Evolutionary conservation across 2,329 filamentous ascomycete genomes (phyloP), one percentile per base, ranked within the genome.

Genomic region (Clonostachys solani): DNA sequence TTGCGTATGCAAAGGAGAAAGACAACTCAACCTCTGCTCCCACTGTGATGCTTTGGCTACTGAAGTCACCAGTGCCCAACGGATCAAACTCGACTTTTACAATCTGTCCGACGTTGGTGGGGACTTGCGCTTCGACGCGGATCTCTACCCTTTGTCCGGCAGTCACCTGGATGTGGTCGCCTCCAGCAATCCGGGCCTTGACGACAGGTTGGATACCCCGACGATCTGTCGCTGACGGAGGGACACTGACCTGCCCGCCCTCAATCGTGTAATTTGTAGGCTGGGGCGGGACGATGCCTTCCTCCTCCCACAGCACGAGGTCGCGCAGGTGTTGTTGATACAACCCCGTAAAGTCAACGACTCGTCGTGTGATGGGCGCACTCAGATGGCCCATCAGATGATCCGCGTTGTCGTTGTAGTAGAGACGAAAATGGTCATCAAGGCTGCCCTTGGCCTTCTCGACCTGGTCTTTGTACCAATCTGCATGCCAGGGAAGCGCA

Each of bases 401-500:
- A 5, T 58, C 49, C 4, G 50, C 48, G 8, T 57, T 51, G 12
- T 57, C 55, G 19, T 33, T 49, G 47, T 48, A 59, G 40, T 52
- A 54, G 1, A 59, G 44, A 12, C 56, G 53, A 33, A 52, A 56
- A 42, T n/a, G n/a, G n/a, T 54, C 49, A 5, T 48, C 48, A 16
- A 53, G 47, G 6, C 43, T 41, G 5, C 54, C 54, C 5, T 53
- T 41, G 0, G 44, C 46, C 12, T 48, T 23, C 3, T 43, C 38
- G 10, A 57, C 54, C 29, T 51, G 45, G 8, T 33, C 18, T 12
- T 47, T 48, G 33, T 57, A 59, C 56, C 56, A 59, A 38, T 56
- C 53, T 6, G 56, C 56, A 40, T 59, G 56, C 52, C 52, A 51
- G 1, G 55, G 54, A 13, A 52, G 49, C 5, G 56, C 56, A 12